These are phyloP conservation scores for Gloeostereum incarnatum DNA, from an alignment of 768 basidiomycete species.

Conservation along the genomic window DNA sequence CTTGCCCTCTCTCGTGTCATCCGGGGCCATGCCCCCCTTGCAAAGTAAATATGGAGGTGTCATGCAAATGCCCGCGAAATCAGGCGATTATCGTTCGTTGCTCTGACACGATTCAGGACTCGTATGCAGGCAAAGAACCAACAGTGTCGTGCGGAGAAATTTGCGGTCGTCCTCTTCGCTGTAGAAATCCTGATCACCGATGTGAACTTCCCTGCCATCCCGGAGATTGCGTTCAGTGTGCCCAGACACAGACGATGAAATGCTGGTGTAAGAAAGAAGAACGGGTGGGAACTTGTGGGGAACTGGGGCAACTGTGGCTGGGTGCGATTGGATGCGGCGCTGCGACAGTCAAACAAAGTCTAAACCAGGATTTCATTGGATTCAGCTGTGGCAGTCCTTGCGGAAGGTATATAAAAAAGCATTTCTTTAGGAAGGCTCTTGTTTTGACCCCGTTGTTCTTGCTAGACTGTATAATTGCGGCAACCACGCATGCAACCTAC, in stretches of 20 bases:
- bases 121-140: no score
- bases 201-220: slow-evolving; percentile 70
- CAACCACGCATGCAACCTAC: slow-evolving; percentile 59
- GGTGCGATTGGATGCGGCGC: slow-evolving; percentile 47
- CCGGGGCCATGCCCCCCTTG: slow-evolving; percentile 97
- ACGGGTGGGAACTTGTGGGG: slow-evolving; percentile 57
- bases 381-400: slow-evolving; percentile 57
- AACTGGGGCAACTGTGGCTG: slow-evolving; percentile 34
- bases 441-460: slow-evolving; percentile 2
- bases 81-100: slow-evolving; percentile 51
- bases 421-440: not conserved
- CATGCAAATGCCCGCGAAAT: slow-evolving; percentile 72
- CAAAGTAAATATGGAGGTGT: slow-evolving; percentile 62
- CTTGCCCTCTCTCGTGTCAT: slow-evolving; percentile 82
- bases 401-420: slow-evolving; percentile 29
- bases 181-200: slow-evolving; percentile 54
- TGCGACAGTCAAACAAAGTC: not conserved
- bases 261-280: slow-evolving; percentile 81
- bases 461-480: slow-evolving; percentile 69
- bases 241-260: slow-evolving; percentile 34
- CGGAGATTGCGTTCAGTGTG: slow-evolving; percentile 65
- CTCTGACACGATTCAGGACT: slow-evolving; percentile 28
- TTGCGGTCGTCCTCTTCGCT: slow-evolving; percentile 42
- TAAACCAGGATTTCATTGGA: slow-evolving; percentile 9
- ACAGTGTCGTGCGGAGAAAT: slow-evolving; percentile 33